Percentiles rank a stretch among this genome's conserved stretches.
Evolutionary conservation across 1,284 basidiomycete genomes (phyloP).

Genomic region (Ceratobasidium sp.): DNA sequence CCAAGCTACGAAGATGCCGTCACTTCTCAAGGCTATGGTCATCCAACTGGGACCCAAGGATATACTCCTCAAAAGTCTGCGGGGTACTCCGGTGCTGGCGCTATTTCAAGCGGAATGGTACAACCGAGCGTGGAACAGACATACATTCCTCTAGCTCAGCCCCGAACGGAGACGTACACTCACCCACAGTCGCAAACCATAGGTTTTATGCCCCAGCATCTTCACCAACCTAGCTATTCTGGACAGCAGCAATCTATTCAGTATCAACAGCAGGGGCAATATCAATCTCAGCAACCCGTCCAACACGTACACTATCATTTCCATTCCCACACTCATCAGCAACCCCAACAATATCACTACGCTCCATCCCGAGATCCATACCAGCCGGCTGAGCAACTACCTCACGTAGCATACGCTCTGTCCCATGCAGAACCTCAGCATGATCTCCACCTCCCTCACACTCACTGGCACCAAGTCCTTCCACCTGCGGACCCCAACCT

Average conservation of each 20-base stretch:
- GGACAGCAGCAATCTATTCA: slow-evolving; percentile 9
- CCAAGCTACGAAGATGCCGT: slow-evolving; percentile 14
- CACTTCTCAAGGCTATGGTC: not conserved
- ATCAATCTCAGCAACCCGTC: slow-evolving; percentile 12
- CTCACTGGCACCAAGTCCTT: slow-evolving; percentile 36
- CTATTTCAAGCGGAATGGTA: slow-evolving; percentile 2
- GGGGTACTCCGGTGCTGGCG: not conserved
- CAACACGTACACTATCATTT: slow-evolving; percentile 8
- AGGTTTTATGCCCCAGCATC: too few relatives aligned
- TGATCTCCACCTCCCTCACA: slow-evolving; percentile 30
- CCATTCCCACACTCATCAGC: not conserved
- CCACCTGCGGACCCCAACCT: slow-evolving; percentile 33
- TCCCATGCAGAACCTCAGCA: slow-evolving; percentile 39
- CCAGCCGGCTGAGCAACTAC: not conserved
- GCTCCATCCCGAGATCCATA: not conserved
- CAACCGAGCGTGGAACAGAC: not conserved
- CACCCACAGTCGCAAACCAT: not conserved
- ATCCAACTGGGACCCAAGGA: not conserved
- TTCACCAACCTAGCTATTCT: not conserved
- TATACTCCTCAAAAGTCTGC: not conserved
- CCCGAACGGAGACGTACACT: not conserved
- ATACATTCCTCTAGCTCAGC: too few relatives aligned
- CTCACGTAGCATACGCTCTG: slow-evolving; percentile 28
- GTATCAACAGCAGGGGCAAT: not conserved
- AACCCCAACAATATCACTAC: slow-evolving; percentile 9